Evolutionary conservation across 768 basidiomycete species (phyloP), one percentile per base, ranked within the genome.

Genomic region (Phanerochaete carnosa): DNA sequence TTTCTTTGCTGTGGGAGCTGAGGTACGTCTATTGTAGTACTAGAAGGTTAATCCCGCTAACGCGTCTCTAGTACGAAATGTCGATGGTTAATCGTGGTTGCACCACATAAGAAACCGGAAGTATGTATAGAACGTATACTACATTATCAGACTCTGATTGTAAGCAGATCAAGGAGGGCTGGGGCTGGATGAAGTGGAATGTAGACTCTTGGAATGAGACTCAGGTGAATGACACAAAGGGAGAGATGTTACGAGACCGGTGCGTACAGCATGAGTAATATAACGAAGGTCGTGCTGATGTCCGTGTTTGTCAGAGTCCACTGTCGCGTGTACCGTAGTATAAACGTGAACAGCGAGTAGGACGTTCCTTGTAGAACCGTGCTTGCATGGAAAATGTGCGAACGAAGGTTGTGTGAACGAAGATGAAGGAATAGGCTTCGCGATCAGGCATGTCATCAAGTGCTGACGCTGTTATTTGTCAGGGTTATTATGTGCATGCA

Each of bases 81-180:
- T 2, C 73, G 73, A 32, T 91, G 88, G 87, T 76, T 92, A 9
- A 79, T 89, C 33, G 78, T 91, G 5, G 73, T 89, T 33, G 87
- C 87, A 1, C 88, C 89, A 23, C 89, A 90, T 71, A 92, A 91
- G 72, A 88, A 84, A 64, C 89, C 89, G 22, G 87, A 88, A 72
- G 88, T 88, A 63, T 43, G 68, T 59, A 35, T 7, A 19, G 11
- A 39, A 57, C 26, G 13, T 25, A 30, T 7, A 16, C n/a, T 39
- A 51, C 26, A 32, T 39, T 23, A 51, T 28, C n/a, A 45, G 16
- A 43, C 22, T 52, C 47, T 59, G 19, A 47, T 59, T n/a, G 16
- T 55, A 35, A 43, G 9, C 43, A 87, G 86, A 83, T 88, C 64
- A 87, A 86, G 73, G 77, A 80, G 8, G 83, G 83, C 0, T 88